A percentile compares a stretch with the other conserved stretches of the same genome.
phyloP scores from a whole-genome alignment of 768 basidiomycete species.

The Mycena sanguinolenta region DNA sequence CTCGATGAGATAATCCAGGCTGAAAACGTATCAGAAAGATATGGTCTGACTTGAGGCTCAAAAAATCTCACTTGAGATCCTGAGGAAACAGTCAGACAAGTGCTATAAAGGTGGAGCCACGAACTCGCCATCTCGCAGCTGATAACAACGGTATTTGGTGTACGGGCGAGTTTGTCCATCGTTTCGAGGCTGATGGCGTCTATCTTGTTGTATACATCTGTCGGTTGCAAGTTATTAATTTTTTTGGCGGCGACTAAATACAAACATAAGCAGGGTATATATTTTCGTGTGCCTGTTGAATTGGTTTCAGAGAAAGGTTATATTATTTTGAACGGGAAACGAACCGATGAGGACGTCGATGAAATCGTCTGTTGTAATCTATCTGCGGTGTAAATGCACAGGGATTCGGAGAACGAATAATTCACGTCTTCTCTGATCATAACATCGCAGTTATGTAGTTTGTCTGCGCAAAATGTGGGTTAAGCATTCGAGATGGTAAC shows the following conservation, averaged over 20 bases:
- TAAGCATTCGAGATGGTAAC: not conserved
- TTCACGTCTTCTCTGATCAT: conserved; percentile 98
- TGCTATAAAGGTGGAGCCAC: not conserved
- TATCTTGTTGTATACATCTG: conserved; percentile 97
- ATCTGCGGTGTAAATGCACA: not conserved
- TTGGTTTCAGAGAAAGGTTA: conserved; percentile 2
- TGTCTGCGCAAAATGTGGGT: conserved; percentile 62
- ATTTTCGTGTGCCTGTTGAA: conserved; percentile 88
- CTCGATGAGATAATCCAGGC: conserved; percentile 80
- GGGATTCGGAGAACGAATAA: conserved; percentile 6
- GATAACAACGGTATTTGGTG: conserved; percentile 92
- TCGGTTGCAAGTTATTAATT: not conserved
- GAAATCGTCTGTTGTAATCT: conserved; percentile 97
- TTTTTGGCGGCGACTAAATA: conserved; percentile 20
- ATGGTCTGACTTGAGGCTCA: not conserved
- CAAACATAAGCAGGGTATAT: conserved; percentile 92
- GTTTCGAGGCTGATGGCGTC: conserved; percentile 89
- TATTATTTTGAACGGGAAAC: conserved; percentile 1
- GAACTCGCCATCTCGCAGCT: conserved; percentile 82
- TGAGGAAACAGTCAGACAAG: not conserved
- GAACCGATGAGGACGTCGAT: conserved; percentile 97
- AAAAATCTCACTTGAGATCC: conserved; percentile 78
- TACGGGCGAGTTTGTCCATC: conserved; percentile 85
- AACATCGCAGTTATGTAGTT: conserved; percentile 94
- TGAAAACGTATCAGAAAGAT: conserved; percentile 43